phyloP scores from a whole-genome alignment of 1,284 basidiomycete genomes.

The Xerocomus minutiporus region DNA sequence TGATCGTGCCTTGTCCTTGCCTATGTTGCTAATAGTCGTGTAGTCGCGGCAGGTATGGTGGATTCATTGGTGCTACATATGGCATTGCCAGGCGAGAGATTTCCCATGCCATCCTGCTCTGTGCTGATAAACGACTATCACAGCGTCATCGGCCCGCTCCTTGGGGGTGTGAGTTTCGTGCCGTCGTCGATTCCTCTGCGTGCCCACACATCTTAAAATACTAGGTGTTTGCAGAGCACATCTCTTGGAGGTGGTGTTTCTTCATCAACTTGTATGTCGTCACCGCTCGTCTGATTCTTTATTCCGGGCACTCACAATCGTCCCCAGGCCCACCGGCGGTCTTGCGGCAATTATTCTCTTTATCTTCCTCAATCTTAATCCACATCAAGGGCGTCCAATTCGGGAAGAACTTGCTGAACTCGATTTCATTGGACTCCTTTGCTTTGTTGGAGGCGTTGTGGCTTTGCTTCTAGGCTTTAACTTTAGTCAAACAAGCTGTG shows the following conservation, averaged over 20 bases:
- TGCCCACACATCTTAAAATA: conserved; percentile 1
- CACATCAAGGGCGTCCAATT: conserved; percentile 55
- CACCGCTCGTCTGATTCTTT: background rate
- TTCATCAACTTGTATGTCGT: conserved; percentile 62
- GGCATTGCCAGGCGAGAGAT: conserved; percentile 58
- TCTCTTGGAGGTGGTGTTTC: conserved; percentile 77
- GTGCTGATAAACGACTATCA: conserved; percentile 1
- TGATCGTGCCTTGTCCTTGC: background rate
- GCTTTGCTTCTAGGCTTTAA: conserved; percentile 83
- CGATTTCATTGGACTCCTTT: conserved; percentile 70
- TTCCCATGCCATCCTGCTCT: background rate
- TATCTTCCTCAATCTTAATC: conserved; percentile 81
- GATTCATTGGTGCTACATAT: conserved; percentile 74
- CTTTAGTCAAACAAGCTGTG: conserved; percentile 64
- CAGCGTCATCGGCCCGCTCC: conserved; percentile 71
- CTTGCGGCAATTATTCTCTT: conserved; percentile 69
- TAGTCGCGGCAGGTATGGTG: conserved; percentile 73
- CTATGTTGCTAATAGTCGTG: conserved; percentile 1
- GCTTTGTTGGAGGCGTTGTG: conserved; percentile 71
- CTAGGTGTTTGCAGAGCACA: conserved; percentile 62
- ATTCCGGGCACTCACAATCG: conserved; percentile 28
- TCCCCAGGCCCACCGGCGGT: conserved; percentile 76
- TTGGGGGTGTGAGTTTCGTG: conserved; percentile 57
- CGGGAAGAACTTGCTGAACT: conserved; percentile 62
- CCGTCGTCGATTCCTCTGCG: background rate